A percentile compares a stretch with the other conserved stretches of the same genome.
Conservation (phyloP, 2,329 filamentous ascomycete genomes). For the Coccinonectria pachysandricola region DNA sequence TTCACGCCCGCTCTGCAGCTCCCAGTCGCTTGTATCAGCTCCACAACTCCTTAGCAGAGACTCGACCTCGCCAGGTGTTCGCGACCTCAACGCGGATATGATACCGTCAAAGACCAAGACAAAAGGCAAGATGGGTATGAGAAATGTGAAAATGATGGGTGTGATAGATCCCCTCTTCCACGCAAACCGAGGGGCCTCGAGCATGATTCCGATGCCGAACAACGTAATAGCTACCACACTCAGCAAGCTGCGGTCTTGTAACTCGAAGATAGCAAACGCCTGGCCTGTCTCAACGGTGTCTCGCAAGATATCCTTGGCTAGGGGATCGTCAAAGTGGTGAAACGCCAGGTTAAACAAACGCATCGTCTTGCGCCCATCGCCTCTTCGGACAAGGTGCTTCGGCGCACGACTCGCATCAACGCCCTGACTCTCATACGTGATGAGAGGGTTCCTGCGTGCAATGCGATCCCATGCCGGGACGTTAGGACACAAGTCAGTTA, state of each 20-base stretch:
- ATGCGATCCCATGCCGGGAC: conserved; percentile 47
- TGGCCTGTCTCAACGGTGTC: conserved; percentile 56
- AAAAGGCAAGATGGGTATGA: conserved; percentile 56
- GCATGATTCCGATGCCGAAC: conserved; percentile 41
- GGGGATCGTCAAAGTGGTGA: conserved; percentile 61
- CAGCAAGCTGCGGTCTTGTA: conserved; percentile 54
- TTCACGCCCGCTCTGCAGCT: conserved; percentile 36
- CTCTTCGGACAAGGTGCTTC: conserved; percentile 31
- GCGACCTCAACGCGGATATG: conserved; percentile 56
- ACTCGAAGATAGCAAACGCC: conserved; percentile 62
- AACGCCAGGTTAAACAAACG: conserved; percentile 65
- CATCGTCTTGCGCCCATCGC: conserved; percentile 43
- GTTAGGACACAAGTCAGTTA: conserved; percentile 58
- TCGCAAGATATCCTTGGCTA: conserved; percentile 49
- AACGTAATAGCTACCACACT: conserved; percentile 43
- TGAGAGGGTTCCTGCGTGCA: conserved; percentile 38
- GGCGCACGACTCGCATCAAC: conserved; percentile 58
- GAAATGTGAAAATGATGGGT: conserved; percentile 56
- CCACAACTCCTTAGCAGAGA: conserved; percentile 43
- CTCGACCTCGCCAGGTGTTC: conserved; percentile 56
- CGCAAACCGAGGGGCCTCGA: conserved; percentile 42
- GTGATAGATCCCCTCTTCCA: conserved; percentile 40
- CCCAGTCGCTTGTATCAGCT: conserved; percentile 36
- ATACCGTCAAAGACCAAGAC: conserved; percentile 60
- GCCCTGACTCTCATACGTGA: conserved; percentile 48